Evolutionary conservation across 108 stramenopile genomes (phyloP), one percentile per base, ranked within the genome.

Genomic region (Mediolabrus comicus): DNA sequence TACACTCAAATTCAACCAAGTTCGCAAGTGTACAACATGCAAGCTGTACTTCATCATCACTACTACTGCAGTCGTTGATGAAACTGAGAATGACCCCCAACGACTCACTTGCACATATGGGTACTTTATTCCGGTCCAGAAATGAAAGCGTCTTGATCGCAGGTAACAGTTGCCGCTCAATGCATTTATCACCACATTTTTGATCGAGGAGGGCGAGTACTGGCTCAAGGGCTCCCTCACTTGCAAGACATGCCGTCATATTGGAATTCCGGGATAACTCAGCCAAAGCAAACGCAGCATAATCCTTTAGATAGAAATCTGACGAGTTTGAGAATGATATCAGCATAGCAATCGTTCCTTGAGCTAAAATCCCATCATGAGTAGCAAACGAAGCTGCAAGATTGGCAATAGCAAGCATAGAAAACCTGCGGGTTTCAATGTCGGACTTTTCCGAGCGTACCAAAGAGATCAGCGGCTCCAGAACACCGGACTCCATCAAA

Each of bases 21-120:
- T 95, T 95, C 4, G 94, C 94, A 55, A 92, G 68, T 1, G 91
- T 81, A 60, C 90, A 92, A 68, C 88, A 91, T 10, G 90, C 91
- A 54, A 88, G 77, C 22, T 81, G 69, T 27, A 83, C 67, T 25
- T 82, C 83, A 5, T 79, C 60, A 28, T 13, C 5, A 31, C 16
- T 53, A 39, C 63, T 63, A 19, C 28, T 60, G 19, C 31, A 24
- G 29, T 61, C 61, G 22, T 51, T 41, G 28, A 82, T 61, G 31
- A 33, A 76, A 29, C 68, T 80, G 32, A 93, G 80, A 22, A 95
- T 52, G 8, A 87, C 78, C 25, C 85, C 81, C 38, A 95, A 72
- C 8, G 90, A 89, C 16, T 90, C 92, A 68, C 85, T 77, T 26
- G 79, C 76, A 60, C 84, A 81, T 58, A 90, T 89, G 32, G 88